Conservation (phyloP, 2,329 filamentous ascomycete genomes). For the Aschersonia sp. region DNA sequence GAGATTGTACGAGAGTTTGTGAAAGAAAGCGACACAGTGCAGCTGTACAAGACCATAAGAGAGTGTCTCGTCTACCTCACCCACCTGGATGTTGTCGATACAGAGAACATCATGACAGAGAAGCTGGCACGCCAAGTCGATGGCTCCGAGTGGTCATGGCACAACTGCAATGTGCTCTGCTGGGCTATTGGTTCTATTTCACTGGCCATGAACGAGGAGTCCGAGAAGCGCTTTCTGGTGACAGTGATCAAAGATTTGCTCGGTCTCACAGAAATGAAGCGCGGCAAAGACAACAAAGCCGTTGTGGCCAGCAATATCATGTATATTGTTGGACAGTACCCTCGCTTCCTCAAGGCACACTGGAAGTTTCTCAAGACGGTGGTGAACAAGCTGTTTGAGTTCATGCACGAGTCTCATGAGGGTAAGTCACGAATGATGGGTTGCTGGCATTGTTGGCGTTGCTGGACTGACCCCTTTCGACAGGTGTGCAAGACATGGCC, state of each 20-base stretch:
- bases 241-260: constrained; percentile 98
- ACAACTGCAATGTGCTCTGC: constrained; percentile 98
- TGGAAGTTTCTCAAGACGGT: constrained; percentile 99
- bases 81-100: constrained; percentile 93
- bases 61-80: constrained; percentile 96
- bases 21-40: constrained; percentile 97
- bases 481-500: constrained; percentile 96
- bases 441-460: background rate
- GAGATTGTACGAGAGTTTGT: constrained; percentile 98
- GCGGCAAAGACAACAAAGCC: constrained; percentile 98
- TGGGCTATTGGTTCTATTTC: constrained; percentile 99
- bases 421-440: constrained; percentile 33
- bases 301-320: constrained; percentile 99
- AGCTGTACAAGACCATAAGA: constrained; percentile 96
- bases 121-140: constrained; percentile 94
- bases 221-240: constrained; percentile 94
- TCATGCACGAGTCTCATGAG: constrained; percentile 99
- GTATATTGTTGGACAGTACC: constrained; percentile 99
- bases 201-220: constrained; percentile 98
- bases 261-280: constrained; percentile 96
- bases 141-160: constrained; percentile 95
- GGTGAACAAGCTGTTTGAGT: constrained; percentile 98
- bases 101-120: constrained; percentile 98
- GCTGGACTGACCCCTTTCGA: background rate
- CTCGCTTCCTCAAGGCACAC: constrained; percentile 93